Evolutionary conservation across 1,139 yeast genomes (phyloP), one percentile per base, ranked within the genome.

Genomic region (Yamadazyma oceani): DNA sequence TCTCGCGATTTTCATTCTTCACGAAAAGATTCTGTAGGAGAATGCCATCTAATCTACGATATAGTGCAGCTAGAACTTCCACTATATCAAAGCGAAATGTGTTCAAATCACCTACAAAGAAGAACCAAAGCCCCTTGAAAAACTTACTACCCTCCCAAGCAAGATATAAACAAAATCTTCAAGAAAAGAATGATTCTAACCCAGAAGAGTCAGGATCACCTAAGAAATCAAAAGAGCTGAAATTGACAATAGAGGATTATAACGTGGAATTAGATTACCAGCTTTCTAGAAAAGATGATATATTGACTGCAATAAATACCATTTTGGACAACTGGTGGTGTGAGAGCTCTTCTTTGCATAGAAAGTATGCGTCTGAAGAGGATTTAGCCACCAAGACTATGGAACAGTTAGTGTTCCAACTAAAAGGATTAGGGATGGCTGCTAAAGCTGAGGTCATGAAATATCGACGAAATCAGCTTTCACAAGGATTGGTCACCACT

Each of bases 21-120:
- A n/a, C n/a, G n/a, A n/a, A n/a, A n/a, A n/a, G n/a, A n/a, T n/a
- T n/a, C n/a, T n/a, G n/a, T n/a, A n/a, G n/a, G n/a, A n/a, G n/a
- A n/a, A 57, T 57, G 62, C 50, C 58, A 13, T 45, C 58, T 5
- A 57, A 57, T 41, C 53, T 66, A 17, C 57, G 65, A 34, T 69
- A 60, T 40, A 66, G 69, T 38, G 75, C 76, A 2, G 74, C 77
- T 3, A 64, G 55, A 42, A 64, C 75, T 28, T 69, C 75, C 0
- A 52, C 56, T 16, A 60, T 69, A 12, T 41, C 56, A 10, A 64
- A 58, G 41, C 49, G 48, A 40, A 44, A 45, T 21, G 35, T 43
- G 37, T 41, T 47, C 35, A 45, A 44, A 25, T 55, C 63, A 1
- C 62, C 65, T 5, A 47, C 55, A 13, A 58, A 56, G 46, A 53